Conservation (phyloP, 257 asterid genomes). For the Gynochthodes officinalis region DNA sequence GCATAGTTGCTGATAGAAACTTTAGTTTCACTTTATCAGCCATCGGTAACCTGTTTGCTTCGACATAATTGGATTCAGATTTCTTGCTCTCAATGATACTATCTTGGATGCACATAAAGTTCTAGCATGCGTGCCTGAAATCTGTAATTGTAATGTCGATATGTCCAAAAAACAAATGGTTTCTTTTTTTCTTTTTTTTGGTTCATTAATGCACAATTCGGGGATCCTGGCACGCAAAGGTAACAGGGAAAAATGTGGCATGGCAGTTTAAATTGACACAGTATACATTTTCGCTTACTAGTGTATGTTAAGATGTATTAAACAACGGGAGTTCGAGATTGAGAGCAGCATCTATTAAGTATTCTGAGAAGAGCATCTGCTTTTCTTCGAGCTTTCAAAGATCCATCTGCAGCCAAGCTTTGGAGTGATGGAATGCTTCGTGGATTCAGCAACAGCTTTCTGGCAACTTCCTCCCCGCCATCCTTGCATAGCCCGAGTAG, state of each 20-base stretch:
- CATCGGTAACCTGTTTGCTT: not conserved
- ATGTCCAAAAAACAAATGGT: too few species aligned
- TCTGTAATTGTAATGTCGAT: too few species aligned
- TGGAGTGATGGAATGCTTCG: constrained; percentile 74
- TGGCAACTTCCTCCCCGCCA: constrained; percentile 73
- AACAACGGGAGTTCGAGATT: constrained; percentile 33
- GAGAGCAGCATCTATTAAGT: constrained; percentile 74
- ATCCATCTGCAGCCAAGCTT: constrained; percentile 56
- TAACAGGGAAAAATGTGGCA: not conserved
- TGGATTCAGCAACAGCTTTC: constrained; percentile 65
- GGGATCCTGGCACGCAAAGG: not conserved
- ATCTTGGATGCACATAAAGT: not conserved
- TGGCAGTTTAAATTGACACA: constrained; percentile 15
- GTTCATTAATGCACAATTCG: not conserved
- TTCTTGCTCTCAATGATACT: too few species aligned
- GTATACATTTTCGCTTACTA: constrained; percentile 27
- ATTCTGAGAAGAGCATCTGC: constrained; percentile 84
- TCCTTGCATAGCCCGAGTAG: constrained; percentile 75
- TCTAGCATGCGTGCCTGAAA: too few species aligned
- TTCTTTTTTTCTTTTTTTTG: too few species aligned
- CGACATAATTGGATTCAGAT: not conserved
- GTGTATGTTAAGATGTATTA: constrained; percentile 17
- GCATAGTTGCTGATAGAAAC: too few species aligned
- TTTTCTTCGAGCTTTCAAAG: constrained; percentile 64
- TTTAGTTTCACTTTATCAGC: not conserved